phyloP scores from a whole-genome alignment of 176 grass and related monocot species.

The Puya raimondii region DNA sequence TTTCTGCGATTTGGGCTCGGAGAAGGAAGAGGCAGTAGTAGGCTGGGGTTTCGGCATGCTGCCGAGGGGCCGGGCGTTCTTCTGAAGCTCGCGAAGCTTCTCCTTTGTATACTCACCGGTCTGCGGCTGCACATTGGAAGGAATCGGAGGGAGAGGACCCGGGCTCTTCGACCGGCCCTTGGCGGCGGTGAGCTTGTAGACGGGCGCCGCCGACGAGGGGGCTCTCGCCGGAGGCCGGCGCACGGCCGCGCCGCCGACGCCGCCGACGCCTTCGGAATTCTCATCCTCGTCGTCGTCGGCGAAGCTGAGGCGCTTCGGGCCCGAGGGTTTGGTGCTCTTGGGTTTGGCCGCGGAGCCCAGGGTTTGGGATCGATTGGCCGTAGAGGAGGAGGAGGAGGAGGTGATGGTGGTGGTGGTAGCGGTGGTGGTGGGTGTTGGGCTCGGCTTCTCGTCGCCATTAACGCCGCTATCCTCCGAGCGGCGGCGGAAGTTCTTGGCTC shows the following conservation, averaged over 20 bases:
- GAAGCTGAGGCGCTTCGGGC: slow-evolving; percentile 78
- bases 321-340: slow-evolving; percentile 39
- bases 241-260: slow-evolving; percentile 23
- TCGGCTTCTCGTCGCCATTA: slow-evolving; percentile 29
- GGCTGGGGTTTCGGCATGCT: slow-evolving; percentile 40
- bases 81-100: slow-evolving; percentile 88
- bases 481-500: slow-evolving; percentile 63
- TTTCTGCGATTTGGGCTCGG: slow-evolving; percentile 19
- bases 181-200: slow-evolving; percentile 51
- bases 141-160: slow-evolving; percentile 22
- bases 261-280: slow-evolving; percentile 28
- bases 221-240: slow-evolving; percentile 16
- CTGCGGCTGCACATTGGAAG: slow-evolving; percentile 83
- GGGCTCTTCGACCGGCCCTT: slow-evolving; percentile 41
- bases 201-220: slow-evolving; percentile 28
- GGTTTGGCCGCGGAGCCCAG: slow-evolving; percentile 30
- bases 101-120: slow-evolving; percentile 90
- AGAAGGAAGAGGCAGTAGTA: slow-evolving; percentile 1
- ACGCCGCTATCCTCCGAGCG: slow-evolving; percentile 33
- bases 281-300: slow-evolving; percentile 82
- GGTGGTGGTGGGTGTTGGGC: slow-evolving; percentile 5
- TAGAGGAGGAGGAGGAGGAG: not conserved
- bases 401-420: not conserved
- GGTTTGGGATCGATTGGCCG: slow-evolving; percentile 23
- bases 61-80: slow-evolving; percentile 71